A percentile compares a stretch with the other conserved stretches of the same genome.
Conservation (phyloP, 1,284 basidiomycete genomes). For the Omphalotus olearius region DNA sequence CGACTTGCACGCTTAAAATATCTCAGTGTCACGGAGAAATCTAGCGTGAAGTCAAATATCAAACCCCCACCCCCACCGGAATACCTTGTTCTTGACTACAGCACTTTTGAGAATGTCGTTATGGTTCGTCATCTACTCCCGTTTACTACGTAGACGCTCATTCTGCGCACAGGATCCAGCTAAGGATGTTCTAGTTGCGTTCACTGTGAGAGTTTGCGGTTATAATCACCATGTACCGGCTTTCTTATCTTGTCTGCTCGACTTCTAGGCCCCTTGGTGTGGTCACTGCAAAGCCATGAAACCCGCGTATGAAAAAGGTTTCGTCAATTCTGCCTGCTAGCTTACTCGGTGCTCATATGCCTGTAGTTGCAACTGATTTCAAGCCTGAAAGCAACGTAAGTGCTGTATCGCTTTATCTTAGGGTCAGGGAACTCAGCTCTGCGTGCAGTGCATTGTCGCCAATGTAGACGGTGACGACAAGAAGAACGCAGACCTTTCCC, state of each 20-base stretch:
- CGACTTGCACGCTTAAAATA: not conserved
- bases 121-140: constrained; percentile 39
- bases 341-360: not conserved
- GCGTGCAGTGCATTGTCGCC: constrained; percentile 73
- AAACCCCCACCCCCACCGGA: constrained; percentile 81
- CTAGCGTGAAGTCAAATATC: constrained; percentile 81
- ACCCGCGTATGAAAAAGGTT: constrained; percentile 77
- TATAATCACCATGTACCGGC: not conserved
- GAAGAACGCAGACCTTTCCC: constrained; percentile 73
- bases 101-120: constrained; percentile 76
- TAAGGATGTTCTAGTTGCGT: constrained; percentile 88
- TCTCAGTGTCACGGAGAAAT: constrained; percentile 66
- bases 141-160: not conserved
- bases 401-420: constrained; percentile 11
- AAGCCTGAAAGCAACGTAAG: constrained; percentile 70
- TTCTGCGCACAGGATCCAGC: constrained; percentile 48
- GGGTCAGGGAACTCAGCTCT: not conserved
- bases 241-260: constrained; percentile 7
- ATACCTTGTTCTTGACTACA: constrained; percentile 63
- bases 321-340: not conserved
- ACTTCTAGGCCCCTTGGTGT: constrained; percentile 72
- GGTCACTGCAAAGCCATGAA: constrained; percentile 88
- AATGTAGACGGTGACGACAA: constrained; percentile 89
- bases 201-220: constrained; percentile 55
- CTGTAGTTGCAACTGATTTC: constrained; percentile 72